Evolutionary conservation across 306 rosid genomes (phyloP).

Genomic region (Fragaria iinumae): DNA sequence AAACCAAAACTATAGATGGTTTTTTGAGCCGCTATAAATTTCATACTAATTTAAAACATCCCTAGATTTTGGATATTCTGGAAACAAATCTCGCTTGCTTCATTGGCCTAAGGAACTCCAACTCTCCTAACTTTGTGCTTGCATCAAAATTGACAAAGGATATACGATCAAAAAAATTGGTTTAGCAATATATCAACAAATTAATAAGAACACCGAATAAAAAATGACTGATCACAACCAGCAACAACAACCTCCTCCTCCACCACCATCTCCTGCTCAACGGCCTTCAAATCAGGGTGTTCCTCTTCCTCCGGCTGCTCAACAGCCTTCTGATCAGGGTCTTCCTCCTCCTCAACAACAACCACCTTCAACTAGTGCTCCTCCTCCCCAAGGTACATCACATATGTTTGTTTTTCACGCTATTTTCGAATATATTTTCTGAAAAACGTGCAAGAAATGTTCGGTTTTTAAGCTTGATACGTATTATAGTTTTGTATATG

Average conservation of each 20-base stretch:
- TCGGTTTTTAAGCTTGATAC: not conserved
- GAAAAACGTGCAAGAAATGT: not conserved
- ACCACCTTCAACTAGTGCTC: not conserved
- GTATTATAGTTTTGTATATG: not conserved
- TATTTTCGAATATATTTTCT: not conserved
- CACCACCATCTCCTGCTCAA: constrained; percentile 55
- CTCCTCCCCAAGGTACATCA: constrained; percentile 65
- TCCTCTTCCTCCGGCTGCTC: constrained; percentile 43
- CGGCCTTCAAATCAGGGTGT: not conserved
- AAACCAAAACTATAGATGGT: not conserved
- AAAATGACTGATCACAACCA: constrained; percentile 71
- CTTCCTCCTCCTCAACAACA: not conserved
- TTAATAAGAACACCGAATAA: not conserved
- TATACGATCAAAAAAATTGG: not conserved
- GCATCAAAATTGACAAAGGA: not conserved
- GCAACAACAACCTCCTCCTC: constrained; percentile 32
- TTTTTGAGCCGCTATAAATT: not conserved
- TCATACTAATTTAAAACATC: not conserved
- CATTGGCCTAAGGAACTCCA: too few relatives aligned
- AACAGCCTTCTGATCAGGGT: not conserved
- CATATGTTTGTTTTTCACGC: too few relatives aligned
- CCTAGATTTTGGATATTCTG: constrained; percentile 6
- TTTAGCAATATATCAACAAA: not conserved
- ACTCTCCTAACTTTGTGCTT: not conserved
- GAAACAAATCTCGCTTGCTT: not conserved